These are phyloP conservation scores for Diplodia corticola DNA, from an alignment of 2,329 filamentous ascomycete genomes.

Conservation along the genomic window DNA sequence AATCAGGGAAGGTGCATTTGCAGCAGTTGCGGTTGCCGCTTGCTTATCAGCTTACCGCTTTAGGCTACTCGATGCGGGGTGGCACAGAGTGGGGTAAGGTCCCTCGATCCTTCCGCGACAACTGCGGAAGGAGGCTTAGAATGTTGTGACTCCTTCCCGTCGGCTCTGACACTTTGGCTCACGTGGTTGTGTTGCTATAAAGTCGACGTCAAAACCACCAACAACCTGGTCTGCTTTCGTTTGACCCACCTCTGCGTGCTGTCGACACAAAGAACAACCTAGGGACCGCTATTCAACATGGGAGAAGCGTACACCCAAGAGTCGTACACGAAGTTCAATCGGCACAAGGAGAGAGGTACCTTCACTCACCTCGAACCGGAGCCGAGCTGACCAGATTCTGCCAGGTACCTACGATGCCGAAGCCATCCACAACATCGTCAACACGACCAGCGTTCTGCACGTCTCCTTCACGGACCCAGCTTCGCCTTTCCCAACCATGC, in stretches of 20 bases:
- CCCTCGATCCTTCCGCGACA: not conserved
- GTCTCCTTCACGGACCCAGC: constrained; percentile 68
- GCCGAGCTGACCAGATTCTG: not conserved
- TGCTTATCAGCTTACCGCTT: not conserved
- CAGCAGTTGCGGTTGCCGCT: not conserved
- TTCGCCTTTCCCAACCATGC: constrained; percentile 71
- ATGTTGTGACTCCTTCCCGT: not conserved
- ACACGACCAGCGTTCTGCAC: constrained; percentile 71
- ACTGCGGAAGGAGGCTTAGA: not conserved
- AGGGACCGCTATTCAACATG: constrained; percentile 11
- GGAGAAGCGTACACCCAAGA: constrained; percentile 61
- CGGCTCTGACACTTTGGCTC: not conserved
- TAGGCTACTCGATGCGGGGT: constrained; percentile 1
- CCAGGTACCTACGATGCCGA: constrained; percentile 70
- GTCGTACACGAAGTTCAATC: constrained; percentile 58
- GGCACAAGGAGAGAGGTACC: constrained; percentile 64
- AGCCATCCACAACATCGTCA: constrained; percentile 74
- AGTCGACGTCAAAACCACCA: not conserved
- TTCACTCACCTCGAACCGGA: not conserved
- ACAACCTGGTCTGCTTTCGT: not conserved
- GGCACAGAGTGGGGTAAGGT: not conserved
- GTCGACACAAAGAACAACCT: not conserved
- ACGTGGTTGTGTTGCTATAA: not conserved
- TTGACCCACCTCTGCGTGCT: not conserved
- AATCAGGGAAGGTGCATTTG: not conserved